These are phyloP conservation scores for Abrus precatorius DNA, from an alignment of 306 rosid genomes.

Conservation along the genomic window DNA sequence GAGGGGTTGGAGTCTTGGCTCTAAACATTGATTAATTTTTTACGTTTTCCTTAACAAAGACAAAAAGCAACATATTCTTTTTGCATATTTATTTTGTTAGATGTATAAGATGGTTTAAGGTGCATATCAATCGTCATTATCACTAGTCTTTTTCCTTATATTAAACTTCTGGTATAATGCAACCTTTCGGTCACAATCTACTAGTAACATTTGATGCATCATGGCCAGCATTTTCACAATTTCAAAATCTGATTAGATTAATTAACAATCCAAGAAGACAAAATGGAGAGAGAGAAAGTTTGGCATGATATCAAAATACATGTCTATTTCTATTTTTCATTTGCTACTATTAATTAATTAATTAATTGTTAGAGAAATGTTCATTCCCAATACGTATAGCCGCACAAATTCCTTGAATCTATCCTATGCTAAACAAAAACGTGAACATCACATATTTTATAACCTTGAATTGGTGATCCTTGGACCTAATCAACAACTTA, in stretches of 20 bases:
- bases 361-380: background rate
- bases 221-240: slow-evolving; percentile 52
- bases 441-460: slow-evolving; percentile 41
- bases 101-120: slow-evolving; percentile 17
- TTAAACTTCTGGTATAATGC: slow-evolving; percentile 36
- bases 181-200: slow-evolving; percentile 42
- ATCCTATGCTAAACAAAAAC: slow-evolving; percentile 32
- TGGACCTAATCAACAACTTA: background rate
- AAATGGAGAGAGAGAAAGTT: slow-evolving; percentile 27
- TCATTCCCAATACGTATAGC: slow-evolving; percentile 42
- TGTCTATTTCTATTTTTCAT: slow-evolving; percentile 32
- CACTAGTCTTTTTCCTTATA: slow-evolving; percentile 37
- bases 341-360: background rate
- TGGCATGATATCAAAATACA: slow-evolving; percentile 22
- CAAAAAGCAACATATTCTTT: background rate
- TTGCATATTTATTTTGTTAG: too few species aligned
- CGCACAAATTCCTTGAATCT: slow-evolving; percentile 31
- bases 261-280: slow-evolving; percentile 42
- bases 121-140: slow-evolving; percentile 38
- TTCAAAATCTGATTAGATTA: slow-evolving; percentile 47
- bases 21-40: background rate
- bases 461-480: slow-evolving; percentile 26
- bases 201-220: slow-evolving; percentile 41
- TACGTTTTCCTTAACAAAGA: background rate
- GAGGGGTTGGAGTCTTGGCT: background rate